Evolutionary conservation across 768 basidiomycete species (phyloP).

Genomic region (Tylopilus intermedius): DNA sequence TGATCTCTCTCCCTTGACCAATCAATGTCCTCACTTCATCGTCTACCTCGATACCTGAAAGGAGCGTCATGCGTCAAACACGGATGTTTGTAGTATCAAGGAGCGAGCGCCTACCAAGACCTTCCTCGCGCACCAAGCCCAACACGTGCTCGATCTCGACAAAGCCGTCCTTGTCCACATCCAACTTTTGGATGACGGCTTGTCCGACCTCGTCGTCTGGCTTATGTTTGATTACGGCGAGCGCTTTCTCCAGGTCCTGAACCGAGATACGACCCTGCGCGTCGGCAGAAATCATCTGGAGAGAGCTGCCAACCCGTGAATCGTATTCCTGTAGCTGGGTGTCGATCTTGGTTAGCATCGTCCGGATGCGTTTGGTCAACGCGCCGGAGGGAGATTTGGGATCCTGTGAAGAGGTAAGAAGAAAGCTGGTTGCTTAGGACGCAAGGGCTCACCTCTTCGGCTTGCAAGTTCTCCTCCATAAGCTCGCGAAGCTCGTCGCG

Average conservation of each 20-base stretch:
- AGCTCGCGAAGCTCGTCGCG: conserved; percentile 83
- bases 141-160: conserved; percentile 94
- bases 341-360: conserved; percentile 95
- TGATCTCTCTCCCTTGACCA: conserved; percentile 78
- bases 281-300: conserved; percentile 83
- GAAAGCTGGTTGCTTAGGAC: neutral
- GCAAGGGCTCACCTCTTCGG: conserved; percentile 62
- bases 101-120: conserved; percentile 51
- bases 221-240: conserved; percentile 89
- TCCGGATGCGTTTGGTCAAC: conserved; percentile 92
- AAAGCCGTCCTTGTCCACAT: conserved; percentile 93
- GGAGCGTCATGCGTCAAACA: neutral
- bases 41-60: conserved; percentile 72
- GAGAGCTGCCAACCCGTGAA: conserved; percentile 72
- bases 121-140: conserved; percentile 82
- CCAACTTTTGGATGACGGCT: conserved; percentile 86
- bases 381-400: conserved; percentile 78
- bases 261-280: conserved; percentile 86
- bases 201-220: conserved; percentile 87
- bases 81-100: neutral
- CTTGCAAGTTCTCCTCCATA: conserved; percentile 91
- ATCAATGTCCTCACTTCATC: conserved; percentile 80
- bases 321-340: conserved; percentile 90
- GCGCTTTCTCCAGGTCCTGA: conserved; percentile 82
- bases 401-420: conserved; percentile 40